These are phyloP conservation scores for Corymbia citriodora DNA, from an alignment of 441 rosid species.

Conservation along the genomic window DNA sequence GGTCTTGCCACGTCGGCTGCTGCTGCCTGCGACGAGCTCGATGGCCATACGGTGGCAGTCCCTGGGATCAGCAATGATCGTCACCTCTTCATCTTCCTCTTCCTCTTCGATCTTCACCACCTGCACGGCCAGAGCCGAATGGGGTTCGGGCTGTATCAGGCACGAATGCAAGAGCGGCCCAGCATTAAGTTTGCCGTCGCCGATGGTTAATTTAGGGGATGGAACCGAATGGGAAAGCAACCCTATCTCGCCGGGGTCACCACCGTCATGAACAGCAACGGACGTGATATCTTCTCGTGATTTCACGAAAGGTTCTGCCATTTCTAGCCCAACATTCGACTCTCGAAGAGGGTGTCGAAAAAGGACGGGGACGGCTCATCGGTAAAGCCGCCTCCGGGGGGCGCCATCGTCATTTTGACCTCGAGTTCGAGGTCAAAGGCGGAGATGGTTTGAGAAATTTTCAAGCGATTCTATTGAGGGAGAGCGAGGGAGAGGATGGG, in stretches of 20 bases:
- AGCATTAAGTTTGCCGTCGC: not conserved
- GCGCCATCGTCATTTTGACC: not conserved
- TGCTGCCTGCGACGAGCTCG: slow-evolving; percentile 17
- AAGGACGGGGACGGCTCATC: not conserved
- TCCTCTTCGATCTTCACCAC: not conserved
- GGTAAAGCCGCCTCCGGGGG: not conserved
- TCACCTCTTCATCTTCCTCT: not conserved
- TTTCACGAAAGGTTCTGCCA: not conserved
- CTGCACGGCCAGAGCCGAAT: not conserved
- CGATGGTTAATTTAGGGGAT: not conserved
- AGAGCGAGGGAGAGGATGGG: not conserved
- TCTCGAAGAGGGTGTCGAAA: not conserved
- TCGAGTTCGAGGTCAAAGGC: not conserved
- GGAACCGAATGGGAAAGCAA: not conserved
- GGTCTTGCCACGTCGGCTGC: slow-evolving; percentile 26
- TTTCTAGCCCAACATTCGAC: not conserved
- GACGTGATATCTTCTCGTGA: not conserved
- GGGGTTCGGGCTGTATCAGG: not conserved
- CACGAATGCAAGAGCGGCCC: not conserved
- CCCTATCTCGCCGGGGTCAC: not conserved
- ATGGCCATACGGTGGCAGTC: not conserved
- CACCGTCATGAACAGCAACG: not conserved
- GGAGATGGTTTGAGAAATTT: not conserved
- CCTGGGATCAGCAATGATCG: not conserved
- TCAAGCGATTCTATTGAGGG: not conserved